Evolutionary conservation across 2,329 filamentous ascomycete species (phyloP).

Genomic region (Metarhizium anisopliae): DNA sequence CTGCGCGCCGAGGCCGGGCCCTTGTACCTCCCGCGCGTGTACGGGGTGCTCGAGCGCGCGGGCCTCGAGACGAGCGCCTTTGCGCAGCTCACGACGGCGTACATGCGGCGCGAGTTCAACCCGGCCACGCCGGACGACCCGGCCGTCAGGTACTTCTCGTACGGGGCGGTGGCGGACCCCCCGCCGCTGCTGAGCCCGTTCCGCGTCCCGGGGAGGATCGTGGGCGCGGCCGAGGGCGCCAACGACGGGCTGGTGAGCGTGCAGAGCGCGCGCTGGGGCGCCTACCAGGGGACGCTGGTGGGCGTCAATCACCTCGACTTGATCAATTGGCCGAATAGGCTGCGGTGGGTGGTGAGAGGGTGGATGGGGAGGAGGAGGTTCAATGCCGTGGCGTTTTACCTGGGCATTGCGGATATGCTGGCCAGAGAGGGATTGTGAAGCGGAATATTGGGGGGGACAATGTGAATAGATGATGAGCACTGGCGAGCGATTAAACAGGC

Average conservation of each 20-base stretch:
- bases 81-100: constrained; percentile 47
- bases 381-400: constrained; percentile 59
- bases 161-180: constrained; percentile 41
- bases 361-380: constrained; percentile 49
- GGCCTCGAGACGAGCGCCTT: constrained; percentile 53
- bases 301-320: constrained; percentile 55
- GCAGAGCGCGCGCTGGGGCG: constrained; percentile 51
- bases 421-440: constrained; percentile 50
- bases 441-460: too few relatives aligned
- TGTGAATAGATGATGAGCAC: neutral
- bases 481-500: too few relatives aligned
- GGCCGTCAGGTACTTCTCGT: constrained; percentile 51
- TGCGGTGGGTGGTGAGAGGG: constrained; percentile 44
- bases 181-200: constrained; percentile 57
- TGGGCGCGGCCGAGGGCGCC: constrained; percentile 43
- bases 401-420: constrained; percentile 60
- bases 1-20: constrained; percentile 30
- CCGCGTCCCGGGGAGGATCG: constrained; percentile 39
- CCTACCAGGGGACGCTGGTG: constrained; percentile 54
- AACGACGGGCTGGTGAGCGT: constrained; percentile 64
- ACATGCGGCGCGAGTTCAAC: constrained; percentile 53
- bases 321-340: constrained; percentile 59
- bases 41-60: constrained; percentile 37
- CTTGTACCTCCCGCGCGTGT: constrained; percentile 43
- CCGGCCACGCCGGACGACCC: constrained; percentile 43